Conservation (phyloP, 345 rosid species). For the Microcos paniculata region DNA sequence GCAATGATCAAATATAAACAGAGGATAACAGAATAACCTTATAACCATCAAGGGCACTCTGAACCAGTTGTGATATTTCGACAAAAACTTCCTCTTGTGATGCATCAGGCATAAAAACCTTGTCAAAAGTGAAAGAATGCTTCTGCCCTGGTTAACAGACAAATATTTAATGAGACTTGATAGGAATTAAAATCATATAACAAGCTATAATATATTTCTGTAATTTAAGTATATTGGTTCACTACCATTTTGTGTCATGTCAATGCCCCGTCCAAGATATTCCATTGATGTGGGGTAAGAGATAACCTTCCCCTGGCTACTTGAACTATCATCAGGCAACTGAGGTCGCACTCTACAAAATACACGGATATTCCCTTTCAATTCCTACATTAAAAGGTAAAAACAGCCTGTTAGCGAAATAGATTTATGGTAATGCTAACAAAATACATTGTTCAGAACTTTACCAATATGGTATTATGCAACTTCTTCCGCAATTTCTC, state of each 20-base stretch:
- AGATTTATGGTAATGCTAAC: neutral
- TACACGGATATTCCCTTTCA: slow-evolving; percentile 96
- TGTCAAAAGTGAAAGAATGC: slow-evolving; percentile 80
- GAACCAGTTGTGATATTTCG: slow-evolving; percentile 96
- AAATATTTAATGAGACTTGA: slow-evolving; percentile 14
- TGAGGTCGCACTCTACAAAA: slow-evolving; percentile 96
- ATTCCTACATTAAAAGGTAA: slow-evolving; percentile 64
- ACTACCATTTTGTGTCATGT: slow-evolving; percentile 74
- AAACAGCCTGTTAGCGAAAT: slow-evolving; percentile 16
- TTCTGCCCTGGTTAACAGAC: slow-evolving; percentile 62
- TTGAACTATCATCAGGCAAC: slow-evolving; percentile 62
- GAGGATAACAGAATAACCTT: slow-evolving; percentile 52
- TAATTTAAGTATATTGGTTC: neutral
- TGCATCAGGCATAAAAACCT: slow-evolving; percentile 71
- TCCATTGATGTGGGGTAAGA: slow-evolving; percentile 77
- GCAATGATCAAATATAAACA: neutral
- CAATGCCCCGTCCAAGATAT: slow-evolving; percentile 74
- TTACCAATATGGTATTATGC: slow-evolving; percentile 95
- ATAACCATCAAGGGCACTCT: slow-evolving; percentile 98
- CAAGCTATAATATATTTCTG: neutral
- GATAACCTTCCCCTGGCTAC: slow-evolving; percentile 51
- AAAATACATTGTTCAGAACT: neutral
- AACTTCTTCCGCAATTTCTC: slow-evolving; percentile 89
- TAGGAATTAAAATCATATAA: neutral
- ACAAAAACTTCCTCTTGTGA: slow-evolving; percentile 85